These are phyloP conservation scores for Leavenworthia alabamica DNA, from an alignment of 345 rosid genomes.

Conservation along the genomic window DNA sequence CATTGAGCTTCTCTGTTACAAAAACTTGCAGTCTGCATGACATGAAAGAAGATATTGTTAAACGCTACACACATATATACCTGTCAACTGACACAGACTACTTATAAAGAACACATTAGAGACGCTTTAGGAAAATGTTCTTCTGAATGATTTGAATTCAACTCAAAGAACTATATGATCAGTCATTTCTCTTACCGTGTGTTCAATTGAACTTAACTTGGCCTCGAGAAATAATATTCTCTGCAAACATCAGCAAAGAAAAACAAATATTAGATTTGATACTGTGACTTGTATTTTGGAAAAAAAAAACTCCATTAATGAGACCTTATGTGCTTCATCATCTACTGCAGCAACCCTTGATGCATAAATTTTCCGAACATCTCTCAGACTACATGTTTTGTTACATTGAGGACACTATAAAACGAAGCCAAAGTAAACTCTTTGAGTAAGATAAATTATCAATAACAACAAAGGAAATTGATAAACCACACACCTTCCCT, in stretches of 20 bases:
- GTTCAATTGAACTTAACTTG: slow-evolving; percentile 52
- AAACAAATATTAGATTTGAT: neutral
- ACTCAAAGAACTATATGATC: neutral
- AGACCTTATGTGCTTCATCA: slow-evolving; percentile 65
- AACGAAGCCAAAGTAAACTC: neutral
- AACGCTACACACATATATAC: neutral
- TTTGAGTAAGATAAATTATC: neutral
- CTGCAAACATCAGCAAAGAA: slow-evolving; percentile 33
- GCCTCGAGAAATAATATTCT: slow-evolving; percentile 57
- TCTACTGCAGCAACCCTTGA: slow-evolving; percentile 68
- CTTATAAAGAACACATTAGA: neutral
- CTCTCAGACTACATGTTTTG: slow-evolving; percentile 44
- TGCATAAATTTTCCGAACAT: slow-evolving; percentile 65
- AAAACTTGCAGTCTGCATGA: slow-evolving; percentile 39
- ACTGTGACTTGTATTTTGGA: neutral
- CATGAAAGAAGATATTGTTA: neutral
- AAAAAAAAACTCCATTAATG: neutral
- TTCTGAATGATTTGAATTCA: neutral
- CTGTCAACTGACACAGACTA: neutral
- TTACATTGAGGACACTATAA: slow-evolving; percentile 90
- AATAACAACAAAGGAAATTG: neutral
- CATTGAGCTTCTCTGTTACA: slow-evolving; percentile 46
- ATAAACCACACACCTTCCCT: slow-evolving; percentile 47
- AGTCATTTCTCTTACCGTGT: too few relatives aligned
- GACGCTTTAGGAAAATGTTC: neutral